These are phyloP conservation scores for Citeromyces nyonsensis DNA, from an alignment of 805 yeast genomes.

Conservation along the genomic window DNA sequence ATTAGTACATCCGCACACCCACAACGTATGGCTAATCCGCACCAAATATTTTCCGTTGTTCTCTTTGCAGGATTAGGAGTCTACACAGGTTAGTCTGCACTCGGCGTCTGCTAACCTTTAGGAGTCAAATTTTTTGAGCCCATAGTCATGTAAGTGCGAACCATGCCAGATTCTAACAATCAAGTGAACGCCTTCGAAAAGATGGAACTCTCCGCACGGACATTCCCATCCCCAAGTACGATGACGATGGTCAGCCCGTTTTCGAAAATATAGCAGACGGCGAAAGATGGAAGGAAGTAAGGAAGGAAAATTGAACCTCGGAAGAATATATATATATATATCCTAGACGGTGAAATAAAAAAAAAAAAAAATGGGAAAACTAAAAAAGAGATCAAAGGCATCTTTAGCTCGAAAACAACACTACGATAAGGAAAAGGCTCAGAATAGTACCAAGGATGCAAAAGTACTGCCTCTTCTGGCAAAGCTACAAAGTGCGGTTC, in stretches of 20 bases:
- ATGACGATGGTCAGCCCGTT: constrained; percentile 22
- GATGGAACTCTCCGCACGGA: constrained; percentile 54
- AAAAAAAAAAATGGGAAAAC: constrained; percentile 43
- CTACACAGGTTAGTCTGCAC: constrained; percentile 18
- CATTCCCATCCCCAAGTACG: constrained; percentile 37
- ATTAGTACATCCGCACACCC: too few relatives aligned
- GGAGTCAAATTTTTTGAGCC: constrained; percentile 67
- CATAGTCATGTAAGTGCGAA: constrained; percentile 18
- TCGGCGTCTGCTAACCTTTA: constrained; percentile 1
- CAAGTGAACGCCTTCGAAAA: constrained; percentile 42
- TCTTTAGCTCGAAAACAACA: constrained; percentile 11
- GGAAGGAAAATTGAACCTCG: background rate
- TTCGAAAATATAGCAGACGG: constrained; percentile 9
- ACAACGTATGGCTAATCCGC: too few relatives aligned
- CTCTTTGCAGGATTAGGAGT: constrained; percentile 21
- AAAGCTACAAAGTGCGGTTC: constrained; percentile 34
- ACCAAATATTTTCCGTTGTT: constrained; percentile 4
- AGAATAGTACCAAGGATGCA: background rate
- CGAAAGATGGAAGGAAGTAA: constrained; percentile 8
- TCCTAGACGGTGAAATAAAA: background rate
- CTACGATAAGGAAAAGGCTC: background rate
- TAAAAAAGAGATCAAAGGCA: constrained; percentile 49
- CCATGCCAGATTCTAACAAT: background rate
- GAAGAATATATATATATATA: background rate
- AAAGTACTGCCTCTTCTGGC: constrained; percentile 56